Evolutionary conservation across 2,329 filamentous ascomycete genomes (phyloP), one percentile per base, ranked within the genome.

Genomic region (Trichoderma koningiopsis): DNA sequence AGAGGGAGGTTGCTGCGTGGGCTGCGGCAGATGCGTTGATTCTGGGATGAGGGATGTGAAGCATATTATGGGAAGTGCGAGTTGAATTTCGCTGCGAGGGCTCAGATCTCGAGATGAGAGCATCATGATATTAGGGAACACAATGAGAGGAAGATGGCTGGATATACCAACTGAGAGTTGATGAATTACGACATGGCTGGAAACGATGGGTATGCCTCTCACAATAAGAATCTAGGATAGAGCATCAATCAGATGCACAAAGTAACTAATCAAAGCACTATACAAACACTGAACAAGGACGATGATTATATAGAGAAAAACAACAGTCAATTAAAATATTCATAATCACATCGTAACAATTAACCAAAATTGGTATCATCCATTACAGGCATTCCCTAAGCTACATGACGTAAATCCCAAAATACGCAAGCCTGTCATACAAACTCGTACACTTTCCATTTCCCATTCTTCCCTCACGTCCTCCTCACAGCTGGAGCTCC

Each of bases 11-110:
- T 8, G 80, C 82, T 49, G 70, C 82, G 3, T 86, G 84, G 84
- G 77, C 76, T 14, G 76, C 76, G 16, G 74, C 82, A 47, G 83
- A 85, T 73, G 80, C 76, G 49, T 72, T 80, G 37, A 83, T 84
- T 73, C 72, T 76, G 13, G 81, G 76, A 71, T 68, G 67, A 65
- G 11, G 16, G 33, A n/a, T n/a, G 57, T 35, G 35, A 16, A 7
- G 22, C 35, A 3, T 43, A 31, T 24, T 27, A 29, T 67, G 40
- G 24, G 22, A 35, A 37, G n/a, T 24, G 5, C 8, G 31, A 31
- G 24, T 19, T 13, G n/a, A 13, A 3, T 37, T n/a, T 5, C 53
- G 52, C 35, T n/a, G 24, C n/a, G 35, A 6, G n/a, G n/a, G n/a
- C n/a, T n/a, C n/a, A 29, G 49, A 29, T 22, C 1, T 33, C 31